Percentiles rank a stretch among this genome's conserved stretches.
These are phyloP conservation scores for Lachancea sp. DNA, from an alignment of 805 yeast genomes.

Conservation along the genomic window DNA sequence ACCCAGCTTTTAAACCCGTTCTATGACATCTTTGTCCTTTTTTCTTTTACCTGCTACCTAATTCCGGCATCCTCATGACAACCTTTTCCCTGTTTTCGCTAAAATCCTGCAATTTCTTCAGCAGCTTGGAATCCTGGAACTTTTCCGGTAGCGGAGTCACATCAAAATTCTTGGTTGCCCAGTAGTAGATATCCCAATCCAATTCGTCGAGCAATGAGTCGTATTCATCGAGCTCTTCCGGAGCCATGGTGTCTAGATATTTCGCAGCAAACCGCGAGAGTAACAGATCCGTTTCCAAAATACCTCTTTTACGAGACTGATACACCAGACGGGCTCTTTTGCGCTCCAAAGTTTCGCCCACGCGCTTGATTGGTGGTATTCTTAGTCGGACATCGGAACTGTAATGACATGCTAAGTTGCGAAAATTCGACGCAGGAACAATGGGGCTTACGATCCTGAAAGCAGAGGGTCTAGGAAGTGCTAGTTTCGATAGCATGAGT, in stretches of 20 bases:
- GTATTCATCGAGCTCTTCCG: slow-evolving; percentile 73
- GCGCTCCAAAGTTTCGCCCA: slow-evolving; percentile 61
- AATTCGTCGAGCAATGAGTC: slow-evolving; percentile 81
- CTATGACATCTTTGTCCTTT: too few species aligned
- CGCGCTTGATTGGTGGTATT: slow-evolving; percentile 74
- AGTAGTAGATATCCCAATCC: slow-evolving; percentile 98
- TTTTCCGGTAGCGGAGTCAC: slow-evolving; percentile 82
- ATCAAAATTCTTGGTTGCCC: slow-evolving; percentile 84
- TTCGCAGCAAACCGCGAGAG: slow-evolving; percentile 80
- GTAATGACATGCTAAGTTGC: neutral
- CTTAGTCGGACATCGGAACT: slow-evolving; percentile 41
- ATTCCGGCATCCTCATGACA: slow-evolving; percentile 81
- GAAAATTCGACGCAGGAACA: too few species aligned
- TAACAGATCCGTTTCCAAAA: slow-evolving; percentile 83
- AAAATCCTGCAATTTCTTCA: slow-evolving; percentile 61
- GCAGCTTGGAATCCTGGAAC: slow-evolving; percentile 66
- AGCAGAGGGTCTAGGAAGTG: neutral
- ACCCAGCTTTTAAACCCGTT: too few species aligned
- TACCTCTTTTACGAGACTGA: slow-evolving; percentile 92
- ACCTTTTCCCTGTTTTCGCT: slow-evolving; percentile 66
- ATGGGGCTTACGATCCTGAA: neutral
- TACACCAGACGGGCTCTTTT: slow-evolving; percentile 85
- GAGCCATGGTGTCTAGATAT: slow-evolving; percentile 51
- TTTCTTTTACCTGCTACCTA: slow-evolving; percentile 31
- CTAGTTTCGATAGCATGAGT: neutral